phyloP scores from a whole-genome alignment of 2,329 filamentous ascomycete genomes.

The Clarireedia hainanense region DNA sequence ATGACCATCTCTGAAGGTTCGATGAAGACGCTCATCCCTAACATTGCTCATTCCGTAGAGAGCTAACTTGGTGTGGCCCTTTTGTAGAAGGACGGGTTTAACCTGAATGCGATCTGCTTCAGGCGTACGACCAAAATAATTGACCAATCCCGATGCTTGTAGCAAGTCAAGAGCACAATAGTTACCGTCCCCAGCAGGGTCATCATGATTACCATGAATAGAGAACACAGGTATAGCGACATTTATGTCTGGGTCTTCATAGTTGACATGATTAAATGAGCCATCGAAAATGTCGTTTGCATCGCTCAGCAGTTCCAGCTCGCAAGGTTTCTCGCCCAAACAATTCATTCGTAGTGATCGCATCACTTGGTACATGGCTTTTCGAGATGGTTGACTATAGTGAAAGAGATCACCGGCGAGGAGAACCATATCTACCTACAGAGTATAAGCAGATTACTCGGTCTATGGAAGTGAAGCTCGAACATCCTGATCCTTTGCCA shows the following conservation, averaged over 20 bases:
- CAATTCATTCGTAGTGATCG: conserved; percentile 88
- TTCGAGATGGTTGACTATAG: conserved; percentile 93
- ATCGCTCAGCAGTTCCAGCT: conserved; percentile 90
- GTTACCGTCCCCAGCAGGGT: conserved; percentile 93
- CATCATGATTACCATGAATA: conserved; percentile 97
- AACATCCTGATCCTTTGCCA: conserved; percentile 78
- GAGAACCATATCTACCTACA: conserved; percentile 85
- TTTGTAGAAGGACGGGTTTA: conserved; percentile 88
- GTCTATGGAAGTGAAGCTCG: conserved; percentile 8
- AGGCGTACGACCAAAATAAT: conserved; percentile 89
- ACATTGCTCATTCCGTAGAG: conserved; percentile 95
- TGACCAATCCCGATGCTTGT: conserved; percentile 83
- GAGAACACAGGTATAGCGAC: conserved; percentile 96
- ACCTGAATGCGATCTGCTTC: conserved; percentile 90
- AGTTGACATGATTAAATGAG: conserved; percentile 91
- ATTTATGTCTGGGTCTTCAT: conserved; percentile 95
- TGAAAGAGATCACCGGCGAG: conserved; percentile 94
- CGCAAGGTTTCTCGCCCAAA: conserved; percentile 88
- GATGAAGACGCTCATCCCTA: conserved; percentile 86
- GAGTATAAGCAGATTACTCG: not conserved
- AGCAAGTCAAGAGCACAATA: conserved; percentile 85
- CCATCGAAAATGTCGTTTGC: conserved; percentile 85
- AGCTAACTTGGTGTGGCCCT: conserved; percentile 85
- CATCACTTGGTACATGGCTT: conserved; percentile 97
- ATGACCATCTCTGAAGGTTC: conserved; percentile 85